Base-by-base conservation (phyloP, 768 basidiomycete species). In the Mycena rebaudengoi region DNA sequence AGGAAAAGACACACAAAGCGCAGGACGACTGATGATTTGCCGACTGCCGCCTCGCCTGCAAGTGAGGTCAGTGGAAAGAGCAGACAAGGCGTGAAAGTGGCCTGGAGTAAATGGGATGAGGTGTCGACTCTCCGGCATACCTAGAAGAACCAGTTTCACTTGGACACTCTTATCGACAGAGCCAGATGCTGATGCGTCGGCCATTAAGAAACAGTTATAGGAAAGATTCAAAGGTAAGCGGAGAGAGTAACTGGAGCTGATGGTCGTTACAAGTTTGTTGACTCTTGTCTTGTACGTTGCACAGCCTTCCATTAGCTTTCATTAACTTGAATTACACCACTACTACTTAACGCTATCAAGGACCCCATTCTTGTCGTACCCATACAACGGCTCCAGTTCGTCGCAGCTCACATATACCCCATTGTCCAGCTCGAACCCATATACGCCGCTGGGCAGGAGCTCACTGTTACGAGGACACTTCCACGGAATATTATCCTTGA, bases 21-120 rank as follows among this genome's bases (percentile, higher is more conserved):
- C 62, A 98, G 86, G 45, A 99, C 97, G 55, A 99, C 90, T n/a
- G 95, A 98, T 11, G 96, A 98, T 85, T 99, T 99, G 64, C 97
- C 97, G 44, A 99, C 97, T 55, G 97, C 97, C 63, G 97, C 96
- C 83, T 99, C 97, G 70, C 97, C 96, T 98, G 70, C 43, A 65
- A 32, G 26, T 30, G n/a, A 23, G 16, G 55, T 71, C 58, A 69
- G 62, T 60, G 52, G 62, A 46, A 56, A 52, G 51, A 21, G 29
- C 37, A 45, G 57, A 61, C 30, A 48, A 30, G 37, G 48, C 20
- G 28, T 56, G 59, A n/a, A n/a, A n/a, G n/a, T n/a, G n/a, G n/a
- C n/a, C n/a, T n/a, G n/a, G n/a, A n/a, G n/a, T n/a, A n/a, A n/a
- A n/a, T n/a, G n/a, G n/a, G n/a, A n/a, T n/a, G n/a, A n/a, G n/a